Percentiles rank a stretch among this genome's conserved stretches.
Evolutionary conservation across 176 grass and related monocot species (phyloP).

Genomic region (Oryza nivara): DNA sequence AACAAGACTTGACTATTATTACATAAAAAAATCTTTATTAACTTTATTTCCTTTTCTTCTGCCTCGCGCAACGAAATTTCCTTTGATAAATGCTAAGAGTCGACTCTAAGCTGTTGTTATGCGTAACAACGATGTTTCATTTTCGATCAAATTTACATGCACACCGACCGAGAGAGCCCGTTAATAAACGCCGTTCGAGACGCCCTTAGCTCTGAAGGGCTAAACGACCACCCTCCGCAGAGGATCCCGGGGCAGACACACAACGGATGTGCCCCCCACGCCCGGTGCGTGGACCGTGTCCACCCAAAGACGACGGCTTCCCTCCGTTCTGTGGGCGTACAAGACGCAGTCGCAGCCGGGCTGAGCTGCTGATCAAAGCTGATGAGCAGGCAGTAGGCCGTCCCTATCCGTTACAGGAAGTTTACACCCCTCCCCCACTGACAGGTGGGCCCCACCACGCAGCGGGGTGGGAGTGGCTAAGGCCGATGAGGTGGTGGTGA

Average conservation of each 20-base stretch:
- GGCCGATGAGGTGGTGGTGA: not conserved
- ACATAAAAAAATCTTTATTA: too few species aligned
- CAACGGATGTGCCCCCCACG: not conserved
- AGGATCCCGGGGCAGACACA: not conserved
- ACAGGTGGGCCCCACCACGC: not conserved
- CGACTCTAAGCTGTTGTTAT: too few species aligned
- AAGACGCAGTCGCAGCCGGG: too few species aligned
- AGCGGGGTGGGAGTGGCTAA: not conserved
- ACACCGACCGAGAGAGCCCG: too few species aligned
- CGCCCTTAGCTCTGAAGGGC: too few species aligned
- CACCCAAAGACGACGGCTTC: not conserved
- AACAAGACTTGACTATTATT: too few species aligned
- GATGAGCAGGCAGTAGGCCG: not conserved
- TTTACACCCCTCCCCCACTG: not conserved
- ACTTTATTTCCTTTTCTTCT: too few species aligned
- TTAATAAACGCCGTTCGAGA: too few species aligned
- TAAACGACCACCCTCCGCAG: not conserved
- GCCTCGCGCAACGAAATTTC: too few species aligned
- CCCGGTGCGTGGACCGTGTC: slow-evolving; percentile 30
- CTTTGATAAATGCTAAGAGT: too few species aligned
- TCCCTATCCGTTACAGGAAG: slow-evolving; percentile 40
- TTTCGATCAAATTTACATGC: too few species aligned
- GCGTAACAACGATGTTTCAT: too few species aligned
- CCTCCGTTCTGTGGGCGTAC: slow-evolving; percentile 25
- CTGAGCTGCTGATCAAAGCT: not conserved